Conservation (phyloP, 495 filamentous ascomycete genomes). For the Hyaloscypha bicolor region DNA sequence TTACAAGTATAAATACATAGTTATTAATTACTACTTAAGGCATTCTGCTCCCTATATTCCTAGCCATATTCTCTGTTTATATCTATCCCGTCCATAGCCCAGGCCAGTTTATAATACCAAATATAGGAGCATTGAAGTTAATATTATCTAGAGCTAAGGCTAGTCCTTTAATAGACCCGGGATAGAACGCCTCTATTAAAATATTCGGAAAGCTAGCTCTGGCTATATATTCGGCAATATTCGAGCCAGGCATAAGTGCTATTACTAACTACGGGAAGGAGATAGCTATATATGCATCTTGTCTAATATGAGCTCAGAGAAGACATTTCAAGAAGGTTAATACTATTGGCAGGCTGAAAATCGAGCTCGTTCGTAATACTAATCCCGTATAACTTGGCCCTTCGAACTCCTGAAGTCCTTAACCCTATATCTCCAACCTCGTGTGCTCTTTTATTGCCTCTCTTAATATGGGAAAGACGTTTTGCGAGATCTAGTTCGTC, state of each 20-base stretch:
- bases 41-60: constrained; percentile 16
- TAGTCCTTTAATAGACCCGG: constrained; percentile 13
- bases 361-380: constrained; percentile 18
- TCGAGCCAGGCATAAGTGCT: constrained; percentile 15
- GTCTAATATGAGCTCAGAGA: constrained; percentile 12
- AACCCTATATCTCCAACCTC: constrained; percentile 12
- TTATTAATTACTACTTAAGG: constrained; percentile 19
- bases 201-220: constrained; percentile 19
- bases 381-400: constrained; percentile 14
- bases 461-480: constrained; percentile 19
- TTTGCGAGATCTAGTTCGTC: constrained; percentile 11
- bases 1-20: constrained; percentile 17
- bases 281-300: constrained; percentile 16
- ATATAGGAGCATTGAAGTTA: constrained; percentile 19
- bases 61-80: constrained; percentile 17
- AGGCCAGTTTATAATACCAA: constrained; percentile 21
- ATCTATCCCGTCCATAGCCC: constrained; percentile 9
- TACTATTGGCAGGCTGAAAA: constrained; percentile 23
- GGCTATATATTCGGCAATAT: constrained; percentile 17
- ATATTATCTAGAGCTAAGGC: constrained; percentile 16
- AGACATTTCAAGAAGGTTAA: constrained; percentile 15
- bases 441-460: constrained; percentile 17
- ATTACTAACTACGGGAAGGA: constrained; percentile 17
- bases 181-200: constrained; percentile 14
- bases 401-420: constrained; percentile 19